phyloP scores from a whole-genome alignment of 352 stramenopile species.

The Aphanomyces stellatus region DNA sequence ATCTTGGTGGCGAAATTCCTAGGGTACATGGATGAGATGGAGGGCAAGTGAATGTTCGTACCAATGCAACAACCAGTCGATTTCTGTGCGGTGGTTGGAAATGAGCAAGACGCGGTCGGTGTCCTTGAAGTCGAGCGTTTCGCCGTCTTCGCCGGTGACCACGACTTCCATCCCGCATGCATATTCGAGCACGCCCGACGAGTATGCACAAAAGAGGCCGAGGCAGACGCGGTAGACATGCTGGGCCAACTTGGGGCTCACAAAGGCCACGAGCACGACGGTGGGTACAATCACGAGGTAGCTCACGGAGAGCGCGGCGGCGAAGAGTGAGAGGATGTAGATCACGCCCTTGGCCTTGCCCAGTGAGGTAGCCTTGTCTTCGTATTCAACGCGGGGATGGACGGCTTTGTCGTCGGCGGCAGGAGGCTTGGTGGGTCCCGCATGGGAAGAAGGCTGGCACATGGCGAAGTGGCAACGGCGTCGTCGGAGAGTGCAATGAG shows the following conservation, averaged over 20 bases:
- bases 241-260: slow-evolving; percentile 25
- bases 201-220: slow-evolving; percentile 47
- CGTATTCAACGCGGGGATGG: slow-evolving; percentile 41
- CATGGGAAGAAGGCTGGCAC: no score
- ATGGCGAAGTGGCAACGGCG: background rate
- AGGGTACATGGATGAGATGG: background rate
- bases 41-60: slow-evolving; percentile 15
- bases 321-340: slow-evolving; percentile 43
- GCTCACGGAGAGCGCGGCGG: slow-evolving; percentile 48
- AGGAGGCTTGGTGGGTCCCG: no score
- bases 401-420: slow-evolving; percentile 25
- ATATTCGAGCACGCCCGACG: slow-evolving; percentile 49
- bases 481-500: background rate
- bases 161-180: slow-evolving; percentile 47
- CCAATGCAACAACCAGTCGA: slow-evolving; percentile 82
- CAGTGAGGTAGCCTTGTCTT: slow-evolving; percentile 31
- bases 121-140: slow-evolving; percentile 30
- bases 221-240: slow-evolving; percentile 33
- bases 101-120: slow-evolving; percentile 52
- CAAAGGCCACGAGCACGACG: slow-evolving; percentile 31
- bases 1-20: slow-evolving; percentile 51
- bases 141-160: slow-evolving; percentile 37
- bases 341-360: slow-evolving; percentile 34
- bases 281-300: slow-evolving; percentile 52
- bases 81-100: slow-evolving; percentile 69